These are phyloP conservation scores for Delonix regia DNA, from an alignment of 306 rosid genomes.

Conservation along the genomic window DNA sequence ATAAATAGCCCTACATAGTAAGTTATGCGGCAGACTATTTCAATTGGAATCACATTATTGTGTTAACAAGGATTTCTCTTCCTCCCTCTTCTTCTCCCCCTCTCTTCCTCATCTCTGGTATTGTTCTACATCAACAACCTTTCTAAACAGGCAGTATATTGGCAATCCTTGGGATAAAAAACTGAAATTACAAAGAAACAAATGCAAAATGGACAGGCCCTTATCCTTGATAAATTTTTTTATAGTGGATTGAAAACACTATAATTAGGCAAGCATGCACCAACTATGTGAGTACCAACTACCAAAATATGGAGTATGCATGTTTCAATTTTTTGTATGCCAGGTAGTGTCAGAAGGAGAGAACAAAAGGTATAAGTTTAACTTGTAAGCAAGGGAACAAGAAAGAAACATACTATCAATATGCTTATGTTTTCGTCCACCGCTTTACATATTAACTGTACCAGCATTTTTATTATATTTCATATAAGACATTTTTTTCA, in stretches of 20 bases:
- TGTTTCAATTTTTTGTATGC: not conserved
- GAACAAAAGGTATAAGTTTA: not conserved
- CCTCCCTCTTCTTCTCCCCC: too few species aligned
- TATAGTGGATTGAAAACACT: not conserved
- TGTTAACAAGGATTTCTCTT: too few species aligned
- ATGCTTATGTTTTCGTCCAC: not conserved
- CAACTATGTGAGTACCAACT: not conserved
- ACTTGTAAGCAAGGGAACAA: not conserved
- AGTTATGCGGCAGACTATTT: too few species aligned
- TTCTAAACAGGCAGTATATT: not conserved
- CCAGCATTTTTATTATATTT: not conserved
- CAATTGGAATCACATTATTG: too few species aligned
- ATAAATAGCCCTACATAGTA: too few species aligned
- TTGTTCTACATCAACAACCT: too few species aligned
- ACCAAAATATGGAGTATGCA: not conserved
- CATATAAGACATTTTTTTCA: not conserved
- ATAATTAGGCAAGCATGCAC: not conserved
- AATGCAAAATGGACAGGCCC: not conserved
- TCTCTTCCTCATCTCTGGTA: too few species aligned
- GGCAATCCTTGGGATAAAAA: not conserved
- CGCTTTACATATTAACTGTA: not conserved
- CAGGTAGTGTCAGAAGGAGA: not conserved
- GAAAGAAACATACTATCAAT: not conserved
- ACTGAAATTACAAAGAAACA: not conserved
- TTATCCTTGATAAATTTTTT: too few species aligned